Base-by-base conservation (phyloP, 169 alveolate genomes). In the Babesia caballi region DNA sequence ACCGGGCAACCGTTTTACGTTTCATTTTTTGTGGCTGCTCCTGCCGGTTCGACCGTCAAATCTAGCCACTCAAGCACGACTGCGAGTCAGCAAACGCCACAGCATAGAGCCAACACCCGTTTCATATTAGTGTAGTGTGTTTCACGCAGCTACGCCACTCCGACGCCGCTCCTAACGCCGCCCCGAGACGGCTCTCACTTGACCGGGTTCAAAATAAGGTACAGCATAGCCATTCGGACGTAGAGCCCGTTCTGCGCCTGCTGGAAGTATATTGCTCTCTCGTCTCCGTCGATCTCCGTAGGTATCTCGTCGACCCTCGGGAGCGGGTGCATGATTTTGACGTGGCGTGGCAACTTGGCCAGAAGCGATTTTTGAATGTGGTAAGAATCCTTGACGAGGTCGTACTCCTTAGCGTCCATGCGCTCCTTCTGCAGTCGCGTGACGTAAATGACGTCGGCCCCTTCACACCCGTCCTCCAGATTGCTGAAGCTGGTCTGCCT, bases 231-330 rank as follows among this genome's bases (percentile, higher is more conserved):
- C 95, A 90, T 91, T 23, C 95, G 58, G 66, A 91, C 91, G 65
- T 83, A 91, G 47, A 91, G 75, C 3, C 95, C 95, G 66, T 90
- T 90, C 46, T 91, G 76, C 14, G 95, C 95, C 84, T 91, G 95
- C 28, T 73, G 50, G 47, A 91, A 91, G 86, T 87, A 91, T 5
- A 88, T 88, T 33, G 90, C 80, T 44, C 87, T 63, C 14, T 66
- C 81, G 53, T 85, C 87, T 19, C 42, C 30, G 60, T 91, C 95
- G 32, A 90, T 87, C 6, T 83, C 93, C 6, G 69, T 49, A 17
- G 88, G 72, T 52, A 91, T 60, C 84, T 91, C 95, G 52, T 78
- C 84, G 42, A 85, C 84, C 51, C 95, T 89, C 36, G 95, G 95
- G 21, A 91, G 88, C 17, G 95, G 95, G 52, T 91, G 95, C 66